A percentile compares a stretch with the other conserved stretches of the same genome.
These are phyloP conservation scores for Bruguiera sexangula DNA, from an alignment of 345 rosid species.

Conservation along the genomic window DNA sequence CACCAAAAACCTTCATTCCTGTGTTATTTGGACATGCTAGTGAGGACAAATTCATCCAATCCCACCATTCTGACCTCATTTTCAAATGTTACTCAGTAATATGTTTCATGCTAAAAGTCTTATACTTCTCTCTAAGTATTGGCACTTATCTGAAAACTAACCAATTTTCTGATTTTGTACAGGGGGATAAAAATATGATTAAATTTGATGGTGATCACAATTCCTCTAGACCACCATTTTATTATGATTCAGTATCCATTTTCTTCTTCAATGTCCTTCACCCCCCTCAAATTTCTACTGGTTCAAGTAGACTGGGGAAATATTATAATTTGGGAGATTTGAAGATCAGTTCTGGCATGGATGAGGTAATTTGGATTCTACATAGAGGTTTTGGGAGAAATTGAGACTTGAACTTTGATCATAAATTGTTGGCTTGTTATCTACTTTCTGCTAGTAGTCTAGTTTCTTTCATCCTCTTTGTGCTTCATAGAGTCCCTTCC, in stretches of 20 bases:
- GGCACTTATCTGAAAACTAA: conserved; percentile 5
- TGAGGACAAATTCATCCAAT: conserved; percentile 34
- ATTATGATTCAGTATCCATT: conserved; percentile 86
- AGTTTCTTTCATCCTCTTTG: background rate
- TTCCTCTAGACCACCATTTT: conserved; percentile 86
- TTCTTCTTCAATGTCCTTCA: conserved; percentile 87
- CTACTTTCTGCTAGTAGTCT: background rate
- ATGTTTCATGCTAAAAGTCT: conserved; percentile 11
- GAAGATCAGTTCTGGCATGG: conserved; percentile 49
- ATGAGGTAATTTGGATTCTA: conserved; percentile 53
- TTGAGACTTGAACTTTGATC: background rate
- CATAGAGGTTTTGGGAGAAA: background rate
- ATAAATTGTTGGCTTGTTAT: background rate
- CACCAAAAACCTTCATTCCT: conserved; percentile 33
- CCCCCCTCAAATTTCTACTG: conserved; percentile 64
- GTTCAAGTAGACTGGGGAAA: conserved; percentile 68
- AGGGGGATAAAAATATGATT: conserved; percentile 96
- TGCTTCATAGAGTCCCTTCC: background rate
- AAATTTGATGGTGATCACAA: conserved; percentile 97
- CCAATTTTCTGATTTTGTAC: conserved; percentile 25
- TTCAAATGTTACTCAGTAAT: conserved; percentile 32
- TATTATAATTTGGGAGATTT: conserved; percentile 70
- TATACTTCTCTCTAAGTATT: conserved; percentile 5
- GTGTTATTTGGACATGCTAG: conserved; percentile 34
- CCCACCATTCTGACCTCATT: conserved; percentile 30